Percentiles rank a stretch among this genome's conserved stretches.
phyloP scores from a whole-genome alignment of 441 rosid species.

The Syzygium malaccense region DNA sequence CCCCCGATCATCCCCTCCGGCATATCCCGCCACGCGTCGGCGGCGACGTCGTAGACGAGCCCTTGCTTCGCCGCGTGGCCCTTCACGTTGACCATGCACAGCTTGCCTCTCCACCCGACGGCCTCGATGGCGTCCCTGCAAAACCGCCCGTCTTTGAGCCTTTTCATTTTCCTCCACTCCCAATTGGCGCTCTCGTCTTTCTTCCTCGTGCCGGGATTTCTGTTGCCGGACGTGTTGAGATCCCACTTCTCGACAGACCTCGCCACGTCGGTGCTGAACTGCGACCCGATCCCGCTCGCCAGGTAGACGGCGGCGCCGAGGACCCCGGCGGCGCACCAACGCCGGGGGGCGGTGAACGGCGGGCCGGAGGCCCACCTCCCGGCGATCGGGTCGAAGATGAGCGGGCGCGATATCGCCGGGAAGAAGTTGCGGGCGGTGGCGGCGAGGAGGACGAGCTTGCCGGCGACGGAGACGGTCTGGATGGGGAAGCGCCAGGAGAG shows the following conservation, averaged over 20 bases:
- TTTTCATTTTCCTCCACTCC: slow-evolving; percentile 23
- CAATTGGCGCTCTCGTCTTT: slow-evolving; percentile 9
- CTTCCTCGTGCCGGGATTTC: not conserved
- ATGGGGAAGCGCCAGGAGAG: slow-evolving; percentile 40
- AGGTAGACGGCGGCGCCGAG: slow-evolving; percentile 19
- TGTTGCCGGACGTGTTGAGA: not conserved
- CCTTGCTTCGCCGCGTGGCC: slow-evolving; percentile 40
- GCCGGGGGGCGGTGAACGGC: slow-evolving; percentile 32
- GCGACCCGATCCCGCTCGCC: slow-evolving; percentile 52
- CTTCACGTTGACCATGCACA: slow-evolving; percentile 50
- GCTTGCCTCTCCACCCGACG: slow-evolving; percentile 43
- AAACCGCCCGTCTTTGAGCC: slow-evolving; percentile 37
- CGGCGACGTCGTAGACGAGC: slow-evolving; percentile 24
- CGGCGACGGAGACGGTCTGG: slow-evolving; percentile 37
- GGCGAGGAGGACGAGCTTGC: slow-evolving; percentile 35
- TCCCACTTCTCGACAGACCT: slow-evolving; percentile 49
- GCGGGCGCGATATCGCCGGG: slow-evolving; percentile 42
- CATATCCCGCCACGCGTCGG: slow-evolving; percentile 43
- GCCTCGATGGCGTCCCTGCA: slow-evolving; percentile 56
- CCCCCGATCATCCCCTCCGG: slow-evolving; percentile 46
- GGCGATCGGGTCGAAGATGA: slow-evolving; percentile 30
- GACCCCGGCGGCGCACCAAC: slow-evolving; percentile 55
- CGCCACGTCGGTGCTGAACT: slow-evolving; percentile 37
- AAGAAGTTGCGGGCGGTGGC: slow-evolving; percentile 33
- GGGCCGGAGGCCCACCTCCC: slow-evolving; percentile 40